Evolutionary conservation across 495 filamentous ascomycete genomes (phyloP).

Genomic region (Antarctomyces pellizariae): DNA sequence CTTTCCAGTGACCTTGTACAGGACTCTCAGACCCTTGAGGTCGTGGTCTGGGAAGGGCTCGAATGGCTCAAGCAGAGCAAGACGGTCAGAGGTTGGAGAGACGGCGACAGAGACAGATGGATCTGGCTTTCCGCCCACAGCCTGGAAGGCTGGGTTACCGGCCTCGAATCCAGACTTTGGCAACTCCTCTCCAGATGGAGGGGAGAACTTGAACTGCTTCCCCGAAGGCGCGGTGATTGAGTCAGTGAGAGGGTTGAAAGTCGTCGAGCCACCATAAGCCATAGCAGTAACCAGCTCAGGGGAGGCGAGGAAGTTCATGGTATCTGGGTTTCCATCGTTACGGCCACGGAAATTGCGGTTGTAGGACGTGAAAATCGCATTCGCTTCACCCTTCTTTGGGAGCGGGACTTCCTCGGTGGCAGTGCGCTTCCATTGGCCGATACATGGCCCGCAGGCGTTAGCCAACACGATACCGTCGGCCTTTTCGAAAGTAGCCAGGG

Average conservation of each 20-base stretch:
- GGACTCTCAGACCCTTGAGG: constrained; percentile 46
- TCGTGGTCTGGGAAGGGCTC: constrained; percentile 58
- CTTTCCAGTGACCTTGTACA: constrained; percentile 90
- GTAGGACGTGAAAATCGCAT: constrained; percentile 91
- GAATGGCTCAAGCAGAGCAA: constrained; percentile 83
- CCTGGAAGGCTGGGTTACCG: constrained; percentile 55
- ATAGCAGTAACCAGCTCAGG: constrained; percentile 94
- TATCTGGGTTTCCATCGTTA: constrained; percentile 86
- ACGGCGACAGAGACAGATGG: constrained; percentile 42
- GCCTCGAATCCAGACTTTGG: constrained; percentile 55
- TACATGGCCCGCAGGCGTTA: constrained; percentile 89
- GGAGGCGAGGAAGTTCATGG: constrained; percentile 96
- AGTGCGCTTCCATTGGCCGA: constrained; percentile 89
- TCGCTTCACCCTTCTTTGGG: constrained; percentile 77
- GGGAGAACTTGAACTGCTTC: constrained; percentile 59
- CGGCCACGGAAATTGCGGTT: constrained; percentile 96
- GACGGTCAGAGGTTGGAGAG: constrained; percentile 62
- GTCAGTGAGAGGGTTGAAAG: constrained; percentile 92
- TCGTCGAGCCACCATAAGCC: constrained; percentile 74
- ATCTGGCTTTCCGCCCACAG: constrained; percentile 44
- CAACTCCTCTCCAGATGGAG: constrained; percentile 56
- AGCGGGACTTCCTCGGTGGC: constrained; percentile 49
- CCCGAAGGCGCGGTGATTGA: constrained; percentile 60
- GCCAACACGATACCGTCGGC: constrained; percentile 80
- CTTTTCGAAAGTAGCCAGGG: constrained; percentile 61